Evolutionary conservation across 139 green algal genomes (phyloP), one percentile per base, ranked within the genome.

Genomic region (Tetratostichococcus sp.): DNA sequence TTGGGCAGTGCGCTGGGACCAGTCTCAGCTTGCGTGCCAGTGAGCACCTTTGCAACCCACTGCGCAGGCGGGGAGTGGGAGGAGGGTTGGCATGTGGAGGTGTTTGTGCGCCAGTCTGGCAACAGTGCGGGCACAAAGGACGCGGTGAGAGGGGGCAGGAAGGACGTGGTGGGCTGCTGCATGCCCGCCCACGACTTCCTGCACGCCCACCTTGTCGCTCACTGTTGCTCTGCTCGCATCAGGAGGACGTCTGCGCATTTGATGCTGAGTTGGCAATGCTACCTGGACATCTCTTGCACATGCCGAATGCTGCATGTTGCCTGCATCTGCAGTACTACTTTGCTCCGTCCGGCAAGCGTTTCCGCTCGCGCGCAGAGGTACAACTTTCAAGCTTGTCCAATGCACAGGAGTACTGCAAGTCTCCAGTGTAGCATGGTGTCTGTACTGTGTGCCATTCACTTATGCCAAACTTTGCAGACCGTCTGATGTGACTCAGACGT

Each of bases 271-370:
- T n/a, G 39, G 39, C 8, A 11, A 6, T 21, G 39, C 39, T 11
- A 50, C 39, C 39, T 50, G 6, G 39, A 50, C 39, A 6, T 21
- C 39, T 11, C 19, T 26, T 5, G 50, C 50, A n/a, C 2, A 28
- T 62, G 50, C 14, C 66, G 25, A 57, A 25, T 30, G n/a, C 22
- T 50, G 0, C 68, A 2, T 68, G 26, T 68, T 19, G n/a, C 11
- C 43, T 39, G 35, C 22, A n/a, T n/a, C 19, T 39, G 50, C 76
- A 89, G 84, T 89, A 89, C 65, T 93, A 91, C 75, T 73, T 79
- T 31, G 80, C 35, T 0, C 88, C 88, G 0, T 74, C 42, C 1
- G 84, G 82, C 23, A 84, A 86, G 65, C 75, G 84, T 17, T 83
- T 86, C 67, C 71, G 88, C 19, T 90, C 88, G 0, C 70, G 82